phyloP scores from a whole-genome alignment of 2,329 filamentous ascomycete species.

The Trichoderma guizhouense region DNA sequence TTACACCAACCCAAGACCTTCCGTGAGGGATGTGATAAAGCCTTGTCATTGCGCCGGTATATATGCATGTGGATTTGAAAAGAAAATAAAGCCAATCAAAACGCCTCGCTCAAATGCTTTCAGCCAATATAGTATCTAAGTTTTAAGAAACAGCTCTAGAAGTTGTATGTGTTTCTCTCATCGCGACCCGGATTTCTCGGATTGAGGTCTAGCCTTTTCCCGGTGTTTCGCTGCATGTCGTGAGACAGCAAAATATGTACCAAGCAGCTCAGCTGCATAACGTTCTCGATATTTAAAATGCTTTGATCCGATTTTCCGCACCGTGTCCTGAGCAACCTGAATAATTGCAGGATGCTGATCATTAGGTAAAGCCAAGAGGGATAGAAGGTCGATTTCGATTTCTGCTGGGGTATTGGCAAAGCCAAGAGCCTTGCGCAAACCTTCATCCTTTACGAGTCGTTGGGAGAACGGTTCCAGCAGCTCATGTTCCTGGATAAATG shows the following conservation, averaged over 20 bases:
- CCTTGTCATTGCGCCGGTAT: not conserved
- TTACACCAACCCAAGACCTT: not conserved
- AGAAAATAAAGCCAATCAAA: too few relatives aligned
- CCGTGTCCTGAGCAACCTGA: slow-evolving; percentile 17
- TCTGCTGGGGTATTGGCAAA: not conserved
- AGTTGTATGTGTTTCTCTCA: not conserved
- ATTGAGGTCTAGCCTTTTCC: not conserved
- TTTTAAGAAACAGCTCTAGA: not conserved
- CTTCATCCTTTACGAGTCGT: slow-evolving; percentile 1
- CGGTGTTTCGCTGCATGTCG: not conserved
- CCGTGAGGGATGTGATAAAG: not conserved
- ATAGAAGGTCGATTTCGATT: slow-evolving; percentile 16
- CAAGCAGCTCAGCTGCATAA: slow-evolving; percentile 25
- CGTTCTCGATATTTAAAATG: slow-evolving; percentile 25
- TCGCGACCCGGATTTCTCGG: not conserved
- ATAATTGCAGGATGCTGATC: slow-evolving; percentile 19
- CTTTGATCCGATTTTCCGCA: slow-evolving; percentile 11
- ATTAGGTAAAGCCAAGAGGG: slow-evolving; percentile 20
- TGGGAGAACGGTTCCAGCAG: slow-evolving; percentile 20
- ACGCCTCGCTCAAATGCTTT: slow-evolving; percentile 5
- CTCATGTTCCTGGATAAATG: slow-evolving; percentile 20
- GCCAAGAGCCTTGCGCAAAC: slow-evolving; percentile 15
- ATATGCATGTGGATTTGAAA: not conserved
- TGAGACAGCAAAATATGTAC: slow-evolving; percentile 21
- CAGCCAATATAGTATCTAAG: not conserved